Percentiles rank a stretch among this genome's conserved stretches.
phyloP scores from a whole-genome alignment of 2,329 filamentous ascomycete genomes.

The Tolypocladium nubicola region DNA sequence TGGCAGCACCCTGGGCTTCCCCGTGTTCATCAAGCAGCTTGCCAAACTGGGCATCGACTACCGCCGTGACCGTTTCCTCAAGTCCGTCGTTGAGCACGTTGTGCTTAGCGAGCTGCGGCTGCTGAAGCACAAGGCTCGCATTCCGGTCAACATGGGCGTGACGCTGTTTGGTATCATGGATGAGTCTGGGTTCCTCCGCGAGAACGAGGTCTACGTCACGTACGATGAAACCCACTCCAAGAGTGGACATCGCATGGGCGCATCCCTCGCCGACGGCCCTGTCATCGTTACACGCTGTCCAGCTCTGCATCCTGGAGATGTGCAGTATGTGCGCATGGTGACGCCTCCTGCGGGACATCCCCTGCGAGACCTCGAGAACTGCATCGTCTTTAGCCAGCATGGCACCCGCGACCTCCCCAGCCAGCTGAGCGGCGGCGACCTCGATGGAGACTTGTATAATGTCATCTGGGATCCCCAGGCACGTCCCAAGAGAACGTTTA shows the following conservation, averaged over 20 bases:
- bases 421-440: conserved; percentile 68
- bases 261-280: conserved; percentile 21
- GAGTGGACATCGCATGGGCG: conserved; percentile 14
- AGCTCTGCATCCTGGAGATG: conserved; percentile 71
- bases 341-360: conserved; percentile 51
- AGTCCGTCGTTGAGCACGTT: conserved; percentile 57
- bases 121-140: conserved; percentile 69
- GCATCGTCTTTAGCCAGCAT: conserved; percentile 65
- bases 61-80: conserved; percentile 56
- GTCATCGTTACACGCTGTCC: conserved; percentile 69
- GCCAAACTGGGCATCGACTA: conserved; percentile 52
- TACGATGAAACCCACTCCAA: conserved; percentile 29
- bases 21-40: conserved; percentile 51
- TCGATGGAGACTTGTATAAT: conserved; percentile 76
- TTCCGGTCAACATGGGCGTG: conserved; percentile 58
- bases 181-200: conserved; percentile 57
- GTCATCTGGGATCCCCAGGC: conserved; percentile 59
- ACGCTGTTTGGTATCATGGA: conserved; percentile 80
- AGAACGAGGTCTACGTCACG: conserved; percentile 59
- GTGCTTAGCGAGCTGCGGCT: conserved; percentile 61
- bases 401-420: conserved; percentile 68
- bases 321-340: conserved; percentile 55
- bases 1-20: conserved; percentile 48
- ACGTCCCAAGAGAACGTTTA: conserved; percentile 28
- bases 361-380: conserved; percentile 54